Conservation (phyloP, 1,284 basidiomycete genomes). For the Trichosporon coremiiforme region DNA sequence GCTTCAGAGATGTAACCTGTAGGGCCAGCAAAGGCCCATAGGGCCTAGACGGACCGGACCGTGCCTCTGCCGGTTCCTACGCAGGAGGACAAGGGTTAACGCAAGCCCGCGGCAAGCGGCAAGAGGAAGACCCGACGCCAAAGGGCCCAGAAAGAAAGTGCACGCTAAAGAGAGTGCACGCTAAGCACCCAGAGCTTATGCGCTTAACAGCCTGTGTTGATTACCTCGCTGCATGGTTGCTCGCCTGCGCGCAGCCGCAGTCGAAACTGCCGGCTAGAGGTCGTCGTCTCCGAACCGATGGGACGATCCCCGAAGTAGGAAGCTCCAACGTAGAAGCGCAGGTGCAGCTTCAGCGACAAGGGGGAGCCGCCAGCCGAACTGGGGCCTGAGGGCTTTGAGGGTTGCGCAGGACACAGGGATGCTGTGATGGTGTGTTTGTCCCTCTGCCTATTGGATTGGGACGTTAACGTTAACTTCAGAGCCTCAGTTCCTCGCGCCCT, state of each 20-base stretch:
- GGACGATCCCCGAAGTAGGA: slow-evolving; percentile 13
- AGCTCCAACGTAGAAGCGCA: neutral
- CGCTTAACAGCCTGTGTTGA: neutral
- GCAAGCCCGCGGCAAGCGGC: slow-evolving; percentile 9
- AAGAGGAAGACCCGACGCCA: neutral
- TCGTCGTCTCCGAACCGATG: slow-evolving; percentile 13
- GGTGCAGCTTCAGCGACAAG: neutral
- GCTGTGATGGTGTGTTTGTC: slow-evolving; percentile 6
- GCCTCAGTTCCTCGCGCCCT: slow-evolving; percentile 1
- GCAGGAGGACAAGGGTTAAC: slow-evolving; percentile 7
- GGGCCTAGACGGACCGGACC: slow-evolving; percentile 11
- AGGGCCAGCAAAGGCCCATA: neutral
- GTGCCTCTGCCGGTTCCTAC: slow-evolving; percentile 19
- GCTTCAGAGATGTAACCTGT: neutral
- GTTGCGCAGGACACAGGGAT: neutral
- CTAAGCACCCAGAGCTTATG: slow-evolving; percentile 9
- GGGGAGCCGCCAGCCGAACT: neutral
- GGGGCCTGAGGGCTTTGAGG: slow-evolving; percentile 9
- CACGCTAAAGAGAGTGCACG: no score
- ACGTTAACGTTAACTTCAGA: slow-evolving; percentile 15
- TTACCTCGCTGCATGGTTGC: neutral
- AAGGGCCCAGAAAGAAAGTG: slow-evolving; percentile 1
- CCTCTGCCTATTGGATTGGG: slow-evolving; percentile 13
- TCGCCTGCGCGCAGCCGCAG: neutral
- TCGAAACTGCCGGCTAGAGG: neutral